Base-by-base conservation (phyloP, 352 stramenopile genomes). In the Globisporangium solare region DNA sequence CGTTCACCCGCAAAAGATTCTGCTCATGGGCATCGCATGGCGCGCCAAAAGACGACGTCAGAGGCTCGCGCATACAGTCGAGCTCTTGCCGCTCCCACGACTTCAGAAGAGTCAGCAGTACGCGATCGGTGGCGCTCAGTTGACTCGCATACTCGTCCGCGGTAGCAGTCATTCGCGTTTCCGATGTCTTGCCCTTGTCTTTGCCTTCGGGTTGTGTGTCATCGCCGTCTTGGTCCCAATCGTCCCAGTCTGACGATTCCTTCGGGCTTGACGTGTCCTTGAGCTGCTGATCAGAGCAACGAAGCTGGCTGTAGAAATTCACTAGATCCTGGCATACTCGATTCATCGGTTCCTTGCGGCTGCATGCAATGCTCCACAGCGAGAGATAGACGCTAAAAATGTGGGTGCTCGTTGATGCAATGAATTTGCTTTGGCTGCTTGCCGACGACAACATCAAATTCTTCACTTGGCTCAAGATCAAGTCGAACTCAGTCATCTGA, bases 221-320 rank as follows among this genome's bases (percentile, higher is more conserved):
- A n/a, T 27, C 10, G 27, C 58, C 60, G 20, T 74, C 64, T 47
- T 66, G 58, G 48, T 81, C 73, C 73, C 70, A 82, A 35, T 75
- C 69, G n/a, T 74, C 59, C 72, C 72, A 81, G 15, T 54, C 49
- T 7, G 56, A 56, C 2, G 20, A 3, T 27, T 24, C 48, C 18
- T 13, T 46, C 5, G 24, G 24, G 24, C 5, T 27, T 27, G 24
- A 27, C 21, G 8, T 51, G 22, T 58, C 17, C 13, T 20, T 6
- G 17, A 6, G 24, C 15, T 1, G 14, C 13, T 39, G 47, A 7
- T 31, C 13, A 35, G 17, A 37, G 24, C n/a, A 18, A 18, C 18
- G 24, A 27, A 61, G 47, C n/a, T 40, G 39, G 6, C 39, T 21
- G 20, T 56, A 51, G 14, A 20, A 13, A 12, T 20, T 13, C 7